A percentile compares a stretch with the other conserved stretches of the same genome.
phyloP scores from a whole-genome alignment of 1,284 basidiomycete genomes.

The Golubevia sp. region DNA sequence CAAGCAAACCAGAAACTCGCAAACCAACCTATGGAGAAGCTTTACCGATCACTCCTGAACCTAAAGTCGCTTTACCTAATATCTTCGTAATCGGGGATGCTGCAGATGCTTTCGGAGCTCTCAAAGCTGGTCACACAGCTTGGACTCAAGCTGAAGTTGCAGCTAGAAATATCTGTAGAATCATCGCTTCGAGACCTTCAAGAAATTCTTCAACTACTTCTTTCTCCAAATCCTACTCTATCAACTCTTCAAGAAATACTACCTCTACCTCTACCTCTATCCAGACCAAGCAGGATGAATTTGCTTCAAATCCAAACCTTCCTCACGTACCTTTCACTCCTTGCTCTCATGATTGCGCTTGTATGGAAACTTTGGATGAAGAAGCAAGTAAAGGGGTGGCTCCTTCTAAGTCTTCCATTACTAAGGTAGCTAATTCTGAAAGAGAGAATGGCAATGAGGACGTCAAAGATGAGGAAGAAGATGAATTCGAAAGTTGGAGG shows the following conservation, averaged over 20 bases:
- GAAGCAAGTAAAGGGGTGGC: background rate
- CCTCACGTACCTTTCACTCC: background rate
- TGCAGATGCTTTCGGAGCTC: constrained; percentile 30
- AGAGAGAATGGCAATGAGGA: background rate
- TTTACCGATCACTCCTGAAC: background rate
- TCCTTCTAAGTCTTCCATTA: background rate
- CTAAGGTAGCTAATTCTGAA: background rate
- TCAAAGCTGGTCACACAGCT: constrained; percentile 35
- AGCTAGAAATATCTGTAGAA: constrained; percentile 16
- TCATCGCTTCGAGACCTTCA: constrained; percentile 6
- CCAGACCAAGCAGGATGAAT: too few species aligned
- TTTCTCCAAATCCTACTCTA: background rate
- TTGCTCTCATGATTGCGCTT: background rate
- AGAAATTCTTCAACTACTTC: background rate
- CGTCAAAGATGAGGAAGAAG: background rate
- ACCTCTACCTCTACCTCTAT: background rate
- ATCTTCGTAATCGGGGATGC: constrained; percentile 32
- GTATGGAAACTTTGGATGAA: background rate
- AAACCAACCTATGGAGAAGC: too few species aligned
- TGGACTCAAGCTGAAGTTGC: constrained; percentile 29
- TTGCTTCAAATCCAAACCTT: background rate
- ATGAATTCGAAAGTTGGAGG: background rate
- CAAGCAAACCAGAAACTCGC: too few species aligned
- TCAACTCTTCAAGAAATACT: background rate
- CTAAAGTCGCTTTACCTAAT: constrained; percentile 5